Base-by-base conservation (phyloP, 257 asterid species). In the Dorcoceras hygrometricum region DNA sequence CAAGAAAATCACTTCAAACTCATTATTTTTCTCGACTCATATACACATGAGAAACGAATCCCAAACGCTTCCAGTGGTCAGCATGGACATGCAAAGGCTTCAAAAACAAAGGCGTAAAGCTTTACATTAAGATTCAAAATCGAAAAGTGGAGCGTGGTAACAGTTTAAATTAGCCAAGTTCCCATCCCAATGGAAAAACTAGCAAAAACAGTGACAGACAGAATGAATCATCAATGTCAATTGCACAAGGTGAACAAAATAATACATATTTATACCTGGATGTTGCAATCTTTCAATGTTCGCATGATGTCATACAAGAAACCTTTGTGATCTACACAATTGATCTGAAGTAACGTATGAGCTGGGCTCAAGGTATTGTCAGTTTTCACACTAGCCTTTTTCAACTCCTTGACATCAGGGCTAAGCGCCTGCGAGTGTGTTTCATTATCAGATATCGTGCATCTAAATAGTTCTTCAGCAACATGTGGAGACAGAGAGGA, bases 321-420 rank as follows among this genome's bases (percentile, higher is more conserved):
- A 62, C 98, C 96, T 78, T 87, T 89, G 82, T 89, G 87, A 85
- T 91, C 90, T 61, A 87, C 74, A 51, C 89, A 87, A 67, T 36
- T 77, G 62, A 91, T 89, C 92, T 89, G 98, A 73, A 89, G 87
- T 73, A 91, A 77, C 23, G 96, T 89, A 79, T 91, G 95, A 57
- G 82, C 87, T n/a, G 95, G 92, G 71, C 92, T 87, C 84, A 87
- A 73, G 62, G 88, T 82, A 79, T 89, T 91, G 78, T 91, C 96
- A 25, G 80, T 63, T 23, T 67, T 75, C 43, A 91, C 90, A 73
- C 57, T 75, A 63, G 92, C 85, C 73, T 39, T 81, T 72, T 82
- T 84, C 82, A 91, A 75, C 74, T 84, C 81, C 10, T 63, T 79
- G 72, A 81, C 71, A 66, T 82, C 95, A 18, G 79, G 77, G 81